Evolutionary conservation across 1,139 yeast genomes (phyloP), one percentile per base, ranked within the genome.

Genomic region (Candida neerlandica): DNA sequence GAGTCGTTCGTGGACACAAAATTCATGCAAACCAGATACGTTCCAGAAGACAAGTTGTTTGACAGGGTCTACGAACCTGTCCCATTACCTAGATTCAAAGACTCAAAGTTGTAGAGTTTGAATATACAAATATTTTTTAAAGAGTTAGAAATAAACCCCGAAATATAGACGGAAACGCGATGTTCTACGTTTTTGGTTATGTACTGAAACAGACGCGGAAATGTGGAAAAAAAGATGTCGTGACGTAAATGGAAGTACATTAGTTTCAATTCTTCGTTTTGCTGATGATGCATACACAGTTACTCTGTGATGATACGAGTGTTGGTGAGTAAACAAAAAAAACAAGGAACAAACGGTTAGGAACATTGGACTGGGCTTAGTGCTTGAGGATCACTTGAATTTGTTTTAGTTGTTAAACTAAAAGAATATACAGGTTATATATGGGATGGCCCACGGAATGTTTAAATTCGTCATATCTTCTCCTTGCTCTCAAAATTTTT

Each of bases 1-100:
- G 84, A 84, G 12, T 50, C 55, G 19, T 73, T 59, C 52, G 61
- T 77, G 32, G 79, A 75, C 52, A 59, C 63, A 45, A 55, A 66
- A 42, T 47, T 54, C 14, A 49, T 54, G 34, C 47, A 46, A 15
- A 50, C 47, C 12, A 49, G 61, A 43, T 58, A 51, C 44, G 62
- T 68, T 14, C 70, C 77, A 0, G 73, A 69, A 34, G 80, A 75
- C 50, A 66, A 63, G 51, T 61, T 75, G 45, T 75, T 70, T 53
- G 59, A 64, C 11, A 56, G 58, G 6, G 76, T 71, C n/a, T 75
- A 75, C 54, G 71, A 74, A 56, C 75, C 76, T 2, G 62, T 75
- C 52, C 62, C 55, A 41, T 57, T 61, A 40, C 78, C 79, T 1
- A 52, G 60, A 11, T 73, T 72, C 55, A 71, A 69, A 52, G 63